Base-by-base conservation (phyloP, 2,329 filamentous ascomycete genomes). In the Aureobasidium zeae region DNA sequence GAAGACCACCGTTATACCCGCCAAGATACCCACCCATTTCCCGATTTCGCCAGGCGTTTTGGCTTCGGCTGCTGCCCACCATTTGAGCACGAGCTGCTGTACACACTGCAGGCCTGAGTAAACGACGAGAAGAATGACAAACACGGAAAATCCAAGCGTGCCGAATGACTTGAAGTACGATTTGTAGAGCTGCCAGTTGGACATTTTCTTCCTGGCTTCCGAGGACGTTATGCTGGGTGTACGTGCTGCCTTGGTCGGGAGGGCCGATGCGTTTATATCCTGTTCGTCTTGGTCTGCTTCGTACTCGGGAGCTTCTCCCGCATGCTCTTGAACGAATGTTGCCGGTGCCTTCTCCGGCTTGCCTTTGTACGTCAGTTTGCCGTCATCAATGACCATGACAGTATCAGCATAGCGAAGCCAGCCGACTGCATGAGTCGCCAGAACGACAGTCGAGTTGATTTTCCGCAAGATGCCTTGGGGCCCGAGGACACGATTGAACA, bases 401-500 rank as follows among this genome's bases (percentile, higher is more conserved):
- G 63, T 55, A 32, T 75, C 68, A 15, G 65, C 59, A 39, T 58
- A 12, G 43, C 52, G 5, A 62, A 56, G 26, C 63, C 46, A 54
- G 48, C 49, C 53, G 57, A 60, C 51, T 1, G 61, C 58, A 38
- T 69, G 65, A 0, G 68, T 68, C 2, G 63, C 62, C 4, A 74
- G 54, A 1, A 75, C 46, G 1, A 68, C 64, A 1, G 68, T 70
- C 6, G 57, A 57, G 0, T 58, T 55, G 13, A 56, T 51, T 11
- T 51, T 54, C 10, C 61, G 61, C 1, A 73, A 52, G 1, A 74
- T 44, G 0, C 73, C 72, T 3, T 55, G 46, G 2, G 50, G 28
- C 0, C 65, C 63, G 3, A 74, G 52, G 0, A 74, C 54, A 3
- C 60, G 58, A 8, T 62, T 52, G 26, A 73, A 68, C 3, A 74